A percentile compares a stretch with the other conserved stretches of the same genome.
Conservation (phyloP, 352 stramenopile species). For the Plasmopara viticola region DNA sequence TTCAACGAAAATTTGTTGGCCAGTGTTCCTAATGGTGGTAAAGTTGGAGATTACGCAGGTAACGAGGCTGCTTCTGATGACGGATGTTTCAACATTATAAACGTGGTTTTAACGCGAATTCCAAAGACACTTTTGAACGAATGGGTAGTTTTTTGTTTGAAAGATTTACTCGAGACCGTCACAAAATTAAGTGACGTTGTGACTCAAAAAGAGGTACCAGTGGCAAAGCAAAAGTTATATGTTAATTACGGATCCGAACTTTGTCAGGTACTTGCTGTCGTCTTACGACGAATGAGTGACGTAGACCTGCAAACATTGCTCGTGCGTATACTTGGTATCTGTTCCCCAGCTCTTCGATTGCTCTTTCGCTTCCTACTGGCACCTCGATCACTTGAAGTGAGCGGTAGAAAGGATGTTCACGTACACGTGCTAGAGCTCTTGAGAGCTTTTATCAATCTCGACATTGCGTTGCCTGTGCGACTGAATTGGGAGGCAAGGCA, state of each 20-base stretch:
- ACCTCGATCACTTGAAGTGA: constrained; percentile 3
- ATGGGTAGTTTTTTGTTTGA: constrained; percentile 43
- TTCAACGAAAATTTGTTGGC: constrained; percentile 30
- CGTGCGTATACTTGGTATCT: constrained; percentile 23
- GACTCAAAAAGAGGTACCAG: constrained; percentile 6
- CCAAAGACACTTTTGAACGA: constrained; percentile 39
- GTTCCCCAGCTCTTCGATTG: constrained; percentile 20
- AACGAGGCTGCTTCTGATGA: constrained; percentile 5
- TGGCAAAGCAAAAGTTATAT: constrained; percentile 4
- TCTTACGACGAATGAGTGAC: constrained; percentile 35
- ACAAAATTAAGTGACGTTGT: constrained; percentile 23
- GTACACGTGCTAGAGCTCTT: constrained; percentile 29
- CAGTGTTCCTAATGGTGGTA: constrained; percentile 1
- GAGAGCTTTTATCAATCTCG: constrained; percentile 29
- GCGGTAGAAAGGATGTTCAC: constrained; percentile 15
- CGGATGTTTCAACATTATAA: constrained; percentile 19
- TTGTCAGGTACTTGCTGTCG: constrained; percentile 28
- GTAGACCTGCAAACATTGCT: constrained; percentile 39
- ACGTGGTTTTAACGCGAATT: constrained; percentile 34
- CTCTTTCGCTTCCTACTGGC: constrained; percentile 24
- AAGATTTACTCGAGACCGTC: constrained; percentile 39
- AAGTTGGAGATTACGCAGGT: constrained; percentile 3
- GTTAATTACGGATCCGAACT: constrained; percentile 21
- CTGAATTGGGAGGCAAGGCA: constrained; percentile 19
- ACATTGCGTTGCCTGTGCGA: constrained; percentile 24